Conservation (phyloP, 352 stramenopile genomes). For the Phytophthora multivora region DNA sequence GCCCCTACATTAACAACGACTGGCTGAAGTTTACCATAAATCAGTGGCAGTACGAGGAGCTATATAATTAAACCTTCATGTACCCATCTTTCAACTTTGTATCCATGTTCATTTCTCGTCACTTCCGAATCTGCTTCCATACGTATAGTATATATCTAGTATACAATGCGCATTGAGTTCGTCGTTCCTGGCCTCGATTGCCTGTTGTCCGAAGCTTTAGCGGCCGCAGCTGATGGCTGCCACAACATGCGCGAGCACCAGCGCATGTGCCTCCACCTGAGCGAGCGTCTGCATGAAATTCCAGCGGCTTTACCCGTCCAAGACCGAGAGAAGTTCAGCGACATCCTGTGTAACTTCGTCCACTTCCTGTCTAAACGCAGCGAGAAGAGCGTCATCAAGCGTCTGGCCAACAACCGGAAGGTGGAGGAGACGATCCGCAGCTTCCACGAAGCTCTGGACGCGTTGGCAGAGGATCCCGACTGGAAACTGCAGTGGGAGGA, state of each 20-base stretch:
- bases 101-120: too few species aligned
- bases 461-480: not conserved
- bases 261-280: not conserved
- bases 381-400: conserved; percentile 3
- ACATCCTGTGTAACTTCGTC: not conserved
- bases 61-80: too few species aligned
- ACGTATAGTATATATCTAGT: not conserved
- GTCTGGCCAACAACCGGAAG: conserved; percentile 1
- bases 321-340: not conserved
- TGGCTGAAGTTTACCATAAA: too few species aligned
- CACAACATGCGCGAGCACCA: conserved; percentile 3
- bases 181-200: not conserved
- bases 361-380: conserved; percentile 3
- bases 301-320: not conserved
- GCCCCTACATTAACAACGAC: not conserved
- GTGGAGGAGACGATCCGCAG: not conserved
- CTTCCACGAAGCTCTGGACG: conserved; percentile 4
- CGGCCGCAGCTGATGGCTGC: not conserved
- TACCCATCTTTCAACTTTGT: too few species aligned
- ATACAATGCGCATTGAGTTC: not conserved
- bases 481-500: not conserved
- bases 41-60: too few species aligned
- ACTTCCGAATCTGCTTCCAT: not conserved
- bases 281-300: not conserved
- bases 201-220: not conserved